Base-by-base conservation (phyloP, 495 filamentous ascomycete genomes). In the Aspergillus haitiensis region DNA sequence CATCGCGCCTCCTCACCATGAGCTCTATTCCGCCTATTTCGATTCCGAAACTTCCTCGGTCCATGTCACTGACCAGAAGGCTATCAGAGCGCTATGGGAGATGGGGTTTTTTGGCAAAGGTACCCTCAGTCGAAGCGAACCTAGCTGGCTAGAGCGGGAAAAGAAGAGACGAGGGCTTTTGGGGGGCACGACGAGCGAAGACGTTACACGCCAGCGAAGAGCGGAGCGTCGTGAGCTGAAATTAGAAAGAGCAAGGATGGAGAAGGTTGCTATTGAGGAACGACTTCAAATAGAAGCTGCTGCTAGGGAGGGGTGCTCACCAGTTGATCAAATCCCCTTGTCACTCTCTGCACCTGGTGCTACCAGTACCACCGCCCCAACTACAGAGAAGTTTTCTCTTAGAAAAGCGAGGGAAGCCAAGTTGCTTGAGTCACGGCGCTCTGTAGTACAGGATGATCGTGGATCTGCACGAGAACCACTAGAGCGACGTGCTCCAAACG, bases 41-140 rank as follows among this genome's bases (percentile, higher is more conserved):
- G 90, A 90, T 37, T 74, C 82, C 1, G 85, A 87, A 56, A 95
- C 92, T 11, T 82, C 88, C 3, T 91, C 92, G 4, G 81, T 98
- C 4, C 92, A 97, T 72, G 84, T 99, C 37, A 91, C 86, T 10
- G 88, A 97, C 66, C 75, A 83, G 44, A 77, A 77, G 36, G 83
- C 90, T 2, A 86, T 95, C 49, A 82, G 87, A 39, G 89, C 86
- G 8, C 75, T 99, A 32, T 99, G 94, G 94, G 88, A 96, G 70
- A 87, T 90, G 69, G 94, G 94, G 1, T 98, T 98, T 73, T 99
- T 91, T 71, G 94, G 94, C 45, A 97, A 96, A 73, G 94, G 94
- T 49, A 91, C 76, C 55, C 78, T 98, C 59, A 97, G 92, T 71
- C 85, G 94, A 63, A 96, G 91, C 73, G 93, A 98, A 70, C 94